Evolutionary conservation across 2,329 filamentous ascomycete genomes (phyloP), one percentile per base, ranked within the genome.

Genomic region (Beauveria sp.): DNA sequence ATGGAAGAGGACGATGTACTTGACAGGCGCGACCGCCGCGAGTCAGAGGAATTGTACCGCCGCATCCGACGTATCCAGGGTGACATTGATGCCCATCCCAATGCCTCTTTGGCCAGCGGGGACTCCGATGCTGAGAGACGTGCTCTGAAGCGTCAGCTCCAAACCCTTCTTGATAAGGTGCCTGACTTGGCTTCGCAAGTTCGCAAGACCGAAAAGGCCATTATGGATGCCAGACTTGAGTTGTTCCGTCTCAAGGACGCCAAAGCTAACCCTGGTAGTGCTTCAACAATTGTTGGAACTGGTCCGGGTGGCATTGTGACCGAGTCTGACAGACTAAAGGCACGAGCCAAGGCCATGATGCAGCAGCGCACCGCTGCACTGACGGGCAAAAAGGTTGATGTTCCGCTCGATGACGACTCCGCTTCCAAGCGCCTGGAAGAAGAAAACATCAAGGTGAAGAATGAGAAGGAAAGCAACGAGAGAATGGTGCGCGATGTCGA

Each of bases 271-370:
- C 95, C 95, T 3, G 84, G 87, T 66, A 91, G 89, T 70, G 88
- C 91, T 10, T 81, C 89, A 22, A 83, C 87, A 34, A 91, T 99
- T 65, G 85, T 98, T 63, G 95, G 95, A 51, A 98, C 93, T 64
- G 95, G 95, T 10, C 93, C 93, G 62, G 93, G 93, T 49, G 95
- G 95, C 58, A 78, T 86, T 50, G 86, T 99, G 48, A 99, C 95
- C 0, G 95, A 99, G 75, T 89, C 91, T 3, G 95, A 99, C 75
- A 87, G 93, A 60, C 84, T 98, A 67, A 98, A 97, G 79, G 95
- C 95, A 42, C 87, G 93, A 67, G 93, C 95, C 38, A 96, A 93
- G 77, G 93, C 93, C 45, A 96, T 97, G 87, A 99, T 99, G 95
- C 93, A 98, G 77, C 93, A 96, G 70, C 89, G 95, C 63, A 93